Evolutionary conservation across 768 basidiomycete genomes (phyloP).

Genomic region (Boletales sp.): DNA sequence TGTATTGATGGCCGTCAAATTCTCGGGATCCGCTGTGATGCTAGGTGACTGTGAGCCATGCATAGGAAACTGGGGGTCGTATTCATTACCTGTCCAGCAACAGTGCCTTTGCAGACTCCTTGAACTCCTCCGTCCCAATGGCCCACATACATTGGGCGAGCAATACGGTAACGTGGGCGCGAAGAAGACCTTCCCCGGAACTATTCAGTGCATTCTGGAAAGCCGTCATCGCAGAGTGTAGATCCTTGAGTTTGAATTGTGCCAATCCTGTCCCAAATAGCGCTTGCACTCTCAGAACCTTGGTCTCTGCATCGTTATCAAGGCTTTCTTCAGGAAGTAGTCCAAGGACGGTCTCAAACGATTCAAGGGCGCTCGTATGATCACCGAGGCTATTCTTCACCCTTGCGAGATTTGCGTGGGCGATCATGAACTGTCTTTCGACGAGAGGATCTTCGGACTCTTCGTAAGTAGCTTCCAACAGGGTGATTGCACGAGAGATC

Average conservation of each 20-base stretch:
- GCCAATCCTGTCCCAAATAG: constrained; percentile 73
- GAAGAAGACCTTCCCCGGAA: constrained; percentile 48
- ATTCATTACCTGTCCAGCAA: constrained; percentile 75
- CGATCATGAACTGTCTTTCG: constrained; percentile 76
- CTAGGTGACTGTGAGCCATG: constrained; percentile 38
- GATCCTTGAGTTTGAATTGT: constrained; percentile 58
- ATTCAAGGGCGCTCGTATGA: constrained; percentile 58
- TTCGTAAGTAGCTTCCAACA: constrained; percentile 89
- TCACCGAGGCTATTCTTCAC: constrained; percentile 60
- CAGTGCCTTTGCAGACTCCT: constrained; percentile 71
- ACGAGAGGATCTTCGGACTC: constrained; percentile 74
- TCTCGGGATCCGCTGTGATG: constrained; percentile 73
- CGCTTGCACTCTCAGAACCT: constrained; percentile 54
- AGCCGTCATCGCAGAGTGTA: constrained; percentile 56
- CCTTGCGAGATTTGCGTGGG: constrained; percentile 79
- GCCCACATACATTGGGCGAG: constrained; percentile 87
- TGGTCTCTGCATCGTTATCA: constrained; percentile 31
- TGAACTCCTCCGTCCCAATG: constrained; percentile 68
- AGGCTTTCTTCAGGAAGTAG: constrained; percentile 53
- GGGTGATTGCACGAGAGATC: constrained; percentile 57
- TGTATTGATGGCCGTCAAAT: constrained; percentile 75
- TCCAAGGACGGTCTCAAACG: constrained; percentile 70
- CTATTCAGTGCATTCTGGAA: constrained; percentile 68
- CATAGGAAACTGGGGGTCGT: neutral
- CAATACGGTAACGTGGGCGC: constrained; percentile 71